Evolutionary conservation across 176 grass and related monocot species (phyloP).

Genomic region (Avena atlantica): DNA sequence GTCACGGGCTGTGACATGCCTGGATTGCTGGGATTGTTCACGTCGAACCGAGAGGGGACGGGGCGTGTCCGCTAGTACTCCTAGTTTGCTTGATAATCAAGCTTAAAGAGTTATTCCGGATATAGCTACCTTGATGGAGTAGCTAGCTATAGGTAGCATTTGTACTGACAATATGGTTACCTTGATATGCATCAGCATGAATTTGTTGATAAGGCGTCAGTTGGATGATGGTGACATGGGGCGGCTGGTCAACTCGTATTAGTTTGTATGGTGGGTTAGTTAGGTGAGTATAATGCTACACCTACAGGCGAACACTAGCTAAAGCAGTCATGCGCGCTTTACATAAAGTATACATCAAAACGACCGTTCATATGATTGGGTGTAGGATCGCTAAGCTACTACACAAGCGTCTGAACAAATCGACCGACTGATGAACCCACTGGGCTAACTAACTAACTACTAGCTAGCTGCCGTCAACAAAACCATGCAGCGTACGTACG

Average conservation of each 20-base stretch:
- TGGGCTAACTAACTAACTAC: background rate
- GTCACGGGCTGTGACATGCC: no score
- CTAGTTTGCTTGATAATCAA: background rate
- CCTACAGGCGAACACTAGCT: background rate
- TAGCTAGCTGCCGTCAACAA: no score
- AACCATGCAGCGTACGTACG: no score
- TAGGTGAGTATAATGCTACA: background rate
- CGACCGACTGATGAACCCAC: constrained; percentile 29
- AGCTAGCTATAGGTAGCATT: background rate
- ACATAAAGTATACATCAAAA: no score
- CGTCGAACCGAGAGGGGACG: no score
- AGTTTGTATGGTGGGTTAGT: background rate
- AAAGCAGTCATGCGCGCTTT: background rate
- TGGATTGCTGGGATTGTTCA: no score
- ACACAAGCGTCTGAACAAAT: background rate
- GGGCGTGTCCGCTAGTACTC: no score
- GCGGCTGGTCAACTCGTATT: background rate
- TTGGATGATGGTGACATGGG: background rate
- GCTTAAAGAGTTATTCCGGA: background rate
- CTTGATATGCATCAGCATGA: background rate
- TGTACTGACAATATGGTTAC: background rate
- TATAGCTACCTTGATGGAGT: no score
- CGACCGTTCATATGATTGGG: no score
- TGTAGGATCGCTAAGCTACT: no score
- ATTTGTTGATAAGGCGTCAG: constrained; percentile 5